Base-by-base conservation (phyloP, 2,329 filamentous ascomycete species). In the Sphaerulina populicola region DNA sequence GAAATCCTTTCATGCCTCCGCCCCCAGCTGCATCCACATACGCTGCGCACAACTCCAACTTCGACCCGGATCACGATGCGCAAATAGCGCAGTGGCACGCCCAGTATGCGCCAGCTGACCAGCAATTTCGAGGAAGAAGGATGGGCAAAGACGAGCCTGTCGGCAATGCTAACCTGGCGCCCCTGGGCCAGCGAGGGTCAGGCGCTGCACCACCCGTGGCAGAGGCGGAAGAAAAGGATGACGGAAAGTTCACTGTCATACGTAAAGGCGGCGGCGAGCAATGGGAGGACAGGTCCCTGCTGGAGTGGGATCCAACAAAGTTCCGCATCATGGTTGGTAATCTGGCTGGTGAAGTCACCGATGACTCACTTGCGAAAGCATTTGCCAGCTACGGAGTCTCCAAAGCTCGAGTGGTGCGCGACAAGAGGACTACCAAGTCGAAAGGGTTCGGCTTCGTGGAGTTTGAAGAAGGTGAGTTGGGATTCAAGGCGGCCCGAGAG, bases 371-470 rank as follows among this genome's bases (percentile, higher is more conserved):
- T 9, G 77, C 93, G 63, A 98, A 98, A 71, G 93, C 93, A 1
- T 98, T 98, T 63, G 77, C 87, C 15, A 82, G 85, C 53, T 98
- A 94, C 77, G 94, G 88, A 1, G 82, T 97, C 21, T 85, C 91
- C 60, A 97, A 96, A 69, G 89, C 91, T 14, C 85, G 90, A 45
- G 93, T 98, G 30, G 83, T 97, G 54, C 83, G 93, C 46, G 93
- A 98, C 72, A 97, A 96, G 75, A 83, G 89, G 53, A 95, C 91
- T 0, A 93, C 86, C 50, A 98, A 98, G 73, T 94, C 87, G 64
- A 94, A 93, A 68, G 93, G 91, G 0, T 98, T 88, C 66, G 93
- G 93, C 2, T 98, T 98, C 65, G 90, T 98, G 50, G 93, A 88
- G 69, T 97, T 98, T 72, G 85, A 83, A 62, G 87, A 96, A 66